Base-by-base conservation (phyloP, 2,329 filamentous ascomycete genomes). In the Colletotrichum incanum region DNA sequence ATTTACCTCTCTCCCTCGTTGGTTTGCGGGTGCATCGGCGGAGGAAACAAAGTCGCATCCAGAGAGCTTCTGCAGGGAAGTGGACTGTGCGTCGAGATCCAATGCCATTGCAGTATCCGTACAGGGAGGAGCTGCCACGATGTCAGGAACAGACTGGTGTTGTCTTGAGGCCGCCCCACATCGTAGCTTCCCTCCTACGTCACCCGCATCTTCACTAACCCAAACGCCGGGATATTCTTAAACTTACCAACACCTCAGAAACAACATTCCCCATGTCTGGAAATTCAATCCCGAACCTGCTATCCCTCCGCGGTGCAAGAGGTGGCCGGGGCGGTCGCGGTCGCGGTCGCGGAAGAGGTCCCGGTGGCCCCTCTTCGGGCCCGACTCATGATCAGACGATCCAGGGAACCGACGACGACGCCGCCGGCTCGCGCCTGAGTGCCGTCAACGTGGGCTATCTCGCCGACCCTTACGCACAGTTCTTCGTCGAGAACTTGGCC, bases 341-440 rank as follows among this genome's bases (percentile, higher is more conserved):
- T n/a, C 76, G 79, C 65, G 78, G 77, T 2, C 73, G 78, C 65
- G 85, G 84, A 56, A 81, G 79, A 73, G 80, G 78, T 65, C 58
- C 41, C 9, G 59, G 45, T 45, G 77, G 78, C n/a, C 72, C 76
- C 74, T 76, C 77, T 28, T 75, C 79, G n/a, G 75, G 76, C 26
- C 75, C 79, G 52, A 83, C 83, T 58, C 91, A 92, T 76, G 95
- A 98, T 82, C 86, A 88, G 71, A 89, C 93, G 50, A 92, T 99
- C 69, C 96, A 97, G 81, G 91, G 92, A 74, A 99, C 96, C 3
- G 96, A 99, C 82, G 92, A 92, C 73, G 96, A 99, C 84, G 96
- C 96, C 34, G 94, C 94, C 71, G 91, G 94, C 52, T 98, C 95
- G 39, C 90, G 96, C 45, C 85, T 97, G 82, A 98, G 95, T 80